A percentile compares a stretch with the other conserved stretches of the same genome.
These are phyloP conservation scores for Thozetella sp. DNA, from an alignment of 495 filamentous ascomycete species.

Conservation along the genomic window DNA sequence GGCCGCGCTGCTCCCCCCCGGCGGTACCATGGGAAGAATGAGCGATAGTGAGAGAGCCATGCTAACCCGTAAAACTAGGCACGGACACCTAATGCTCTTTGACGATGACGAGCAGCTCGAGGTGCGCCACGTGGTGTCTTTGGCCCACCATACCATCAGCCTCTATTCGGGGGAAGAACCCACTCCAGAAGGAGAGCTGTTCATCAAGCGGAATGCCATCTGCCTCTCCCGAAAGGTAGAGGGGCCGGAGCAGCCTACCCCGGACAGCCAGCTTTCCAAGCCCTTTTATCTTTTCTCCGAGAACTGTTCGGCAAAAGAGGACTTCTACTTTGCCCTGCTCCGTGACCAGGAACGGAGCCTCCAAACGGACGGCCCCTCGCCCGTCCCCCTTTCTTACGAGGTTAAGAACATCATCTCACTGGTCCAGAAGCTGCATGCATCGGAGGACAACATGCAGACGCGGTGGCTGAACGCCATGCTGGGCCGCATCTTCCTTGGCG, in stretches of 20 bases:
- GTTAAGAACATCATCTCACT: conserved; percentile 82
- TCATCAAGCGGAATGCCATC: conserved; percentile 93
- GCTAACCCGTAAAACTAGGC: conserved; percentile 51
- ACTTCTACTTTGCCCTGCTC: conserved; percentile 94
- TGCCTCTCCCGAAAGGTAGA: conserved; percentile 74
- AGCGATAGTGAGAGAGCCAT: neutral
- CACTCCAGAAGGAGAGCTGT: conserved; percentile 90
- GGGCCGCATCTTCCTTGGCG: conserved; percentile 80
- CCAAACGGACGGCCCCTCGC: conserved; percentile 57
- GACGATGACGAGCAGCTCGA: conserved; percentile 87
- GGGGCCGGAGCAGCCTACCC: conserved; percentile 53
- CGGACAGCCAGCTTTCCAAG: conserved; percentile 59
- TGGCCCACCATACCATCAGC: conserved; percentile 83
- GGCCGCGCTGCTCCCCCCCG: neutral
- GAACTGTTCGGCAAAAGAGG: conserved; percentile 93
- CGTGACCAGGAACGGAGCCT: conserved; percentile 75
- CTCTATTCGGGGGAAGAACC: conserved; percentile 81
- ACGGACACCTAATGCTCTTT: conserved; percentile 96
- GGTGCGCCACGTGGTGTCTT: conserved; percentile 90
- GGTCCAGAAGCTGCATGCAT: conserved; percentile 87
- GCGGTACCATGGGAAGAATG: neutral
- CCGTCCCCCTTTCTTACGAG: conserved; percentile 77
- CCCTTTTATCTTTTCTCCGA: conserved; percentile 95
- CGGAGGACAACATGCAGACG: conserved; percentile 88
- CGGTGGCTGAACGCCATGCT: conserved; percentile 93